Evolutionary conservation across 2,329 filamentous ascomycete genomes (phyloP).

Genomic region (Blastomyces silverae): DNA sequence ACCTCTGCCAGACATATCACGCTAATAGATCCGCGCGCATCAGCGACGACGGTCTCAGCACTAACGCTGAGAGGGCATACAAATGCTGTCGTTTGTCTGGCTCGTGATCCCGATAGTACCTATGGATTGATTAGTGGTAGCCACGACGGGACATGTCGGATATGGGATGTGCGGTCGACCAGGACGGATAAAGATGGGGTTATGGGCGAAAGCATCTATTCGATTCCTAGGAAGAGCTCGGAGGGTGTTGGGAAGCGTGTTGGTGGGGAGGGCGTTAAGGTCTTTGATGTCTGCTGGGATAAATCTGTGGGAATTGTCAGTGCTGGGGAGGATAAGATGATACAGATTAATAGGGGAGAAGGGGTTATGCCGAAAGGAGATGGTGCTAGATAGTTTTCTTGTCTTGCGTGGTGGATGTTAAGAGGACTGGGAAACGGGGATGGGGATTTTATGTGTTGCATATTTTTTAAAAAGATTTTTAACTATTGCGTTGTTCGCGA

Average conservation of each 20-base stretch:
- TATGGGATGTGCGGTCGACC: constrained; percentile 80
- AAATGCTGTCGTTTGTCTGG: constrained; percentile 60
- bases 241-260: constrained; percentile 57
- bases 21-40: constrained; percentile 81
- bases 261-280: constrained; percentile 79
- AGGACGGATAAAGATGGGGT: constrained; percentile 54
- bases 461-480: constrained; percentile 18
- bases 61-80: constrained; percentile 89
- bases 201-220: constrained; percentile 67
- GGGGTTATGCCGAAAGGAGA: constrained; percentile 37
- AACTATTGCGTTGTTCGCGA: background rate
- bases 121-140: constrained; percentile 84
- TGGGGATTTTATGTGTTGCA: constrained; percentile 22
- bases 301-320: constrained; percentile 79
- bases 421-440: background rate
- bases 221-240: constrained; percentile 66
- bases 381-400: constrained; percentile 25
- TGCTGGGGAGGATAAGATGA: constrained; percentile 84
- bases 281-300: constrained; percentile 85
- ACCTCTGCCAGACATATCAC: constrained; percentile 83
- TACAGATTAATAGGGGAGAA: constrained; percentile 77
- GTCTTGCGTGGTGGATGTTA: background rate
- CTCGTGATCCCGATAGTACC: constrained; percentile 58
- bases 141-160: constrained; percentile 83
- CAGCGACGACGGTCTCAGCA: constrained; percentile 66